phyloP scores from a whole-genome alignment of 306 rosid genomes.

The Medicago truncatula region DNA sequence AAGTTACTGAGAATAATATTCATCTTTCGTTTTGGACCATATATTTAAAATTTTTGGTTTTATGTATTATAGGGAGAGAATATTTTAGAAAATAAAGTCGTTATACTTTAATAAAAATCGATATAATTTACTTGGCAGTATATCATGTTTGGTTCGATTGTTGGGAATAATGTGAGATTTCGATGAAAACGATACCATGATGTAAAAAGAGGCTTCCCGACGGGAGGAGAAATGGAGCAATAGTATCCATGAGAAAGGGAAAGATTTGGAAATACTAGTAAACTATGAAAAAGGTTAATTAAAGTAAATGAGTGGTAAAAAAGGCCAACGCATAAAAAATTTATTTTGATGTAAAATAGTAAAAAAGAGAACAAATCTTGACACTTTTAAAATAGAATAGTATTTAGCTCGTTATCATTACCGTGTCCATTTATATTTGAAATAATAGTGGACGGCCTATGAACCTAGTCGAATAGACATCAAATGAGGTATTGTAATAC shows the following conservation, averaged over 20 bases:
- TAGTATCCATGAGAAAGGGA: constrained; percentile 29
- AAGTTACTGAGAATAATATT: constrained; percentile 2
- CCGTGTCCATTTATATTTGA: constrained; percentile 28
- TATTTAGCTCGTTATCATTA: constrained; percentile 29
- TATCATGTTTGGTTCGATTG: constrained; percentile 22
- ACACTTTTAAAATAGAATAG: background rate
- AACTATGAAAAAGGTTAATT: constrained; percentile 19
- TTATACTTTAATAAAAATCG: background rate
- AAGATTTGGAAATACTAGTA: constrained; percentile 24
- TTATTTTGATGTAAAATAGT: background rate
- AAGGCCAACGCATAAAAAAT: background rate
- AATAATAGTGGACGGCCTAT: constrained; percentile 38
- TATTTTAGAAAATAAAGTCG: background rate
- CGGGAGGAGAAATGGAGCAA: background rate
- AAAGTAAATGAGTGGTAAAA: constrained; percentile 36
- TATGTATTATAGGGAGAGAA: background rate
- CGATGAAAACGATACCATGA: constrained; percentile 27
- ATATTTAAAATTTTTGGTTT: background rate
- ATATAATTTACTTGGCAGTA: background rate
- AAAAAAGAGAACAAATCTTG: constrained; percentile 22
- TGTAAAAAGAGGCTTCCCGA: constrained; percentile 1
- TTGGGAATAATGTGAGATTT: constrained; percentile 35
- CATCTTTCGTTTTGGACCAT: background rate
- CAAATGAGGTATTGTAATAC: background rate
- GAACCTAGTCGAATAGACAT: background rate